Conservation (phyloP, 768 basidiomycete genomes). For the Rhodotorula babjevae region DNA sequence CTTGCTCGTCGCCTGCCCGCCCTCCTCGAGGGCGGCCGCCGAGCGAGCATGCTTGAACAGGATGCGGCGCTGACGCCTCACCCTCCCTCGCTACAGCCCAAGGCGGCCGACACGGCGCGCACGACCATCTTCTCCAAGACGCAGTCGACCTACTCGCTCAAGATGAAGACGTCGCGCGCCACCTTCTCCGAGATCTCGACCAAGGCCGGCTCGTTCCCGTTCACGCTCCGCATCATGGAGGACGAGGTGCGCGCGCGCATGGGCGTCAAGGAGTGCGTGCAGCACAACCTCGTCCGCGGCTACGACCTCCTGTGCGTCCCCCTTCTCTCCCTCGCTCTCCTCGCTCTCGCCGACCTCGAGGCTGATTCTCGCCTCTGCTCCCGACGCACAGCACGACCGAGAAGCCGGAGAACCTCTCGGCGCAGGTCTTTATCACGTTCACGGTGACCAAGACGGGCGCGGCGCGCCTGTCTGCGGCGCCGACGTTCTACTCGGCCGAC, state of each 20-base stretch:
- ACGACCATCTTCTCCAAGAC: slow-evolving; percentile 81
- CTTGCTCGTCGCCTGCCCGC: too few relatives aligned
- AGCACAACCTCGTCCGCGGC: slow-evolving; percentile 86
- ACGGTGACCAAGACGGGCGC: slow-evolving; percentile 87
- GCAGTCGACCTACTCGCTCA: slow-evolving; percentile 81
- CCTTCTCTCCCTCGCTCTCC: not conserved
- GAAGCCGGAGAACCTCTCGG: slow-evolving; percentile 74
- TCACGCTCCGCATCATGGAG: slow-evolving; percentile 87
- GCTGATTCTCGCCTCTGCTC: not conserved
- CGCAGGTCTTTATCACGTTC: slow-evolving; percentile 95
- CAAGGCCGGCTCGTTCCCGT: slow-evolving; percentile 96
- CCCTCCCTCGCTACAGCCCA: slow-evolving; percentile 58
- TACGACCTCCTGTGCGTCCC: slow-evolving; percentile 82
- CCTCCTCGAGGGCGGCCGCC: too few relatives aligned
- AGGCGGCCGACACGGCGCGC: slow-evolving; percentile 67
- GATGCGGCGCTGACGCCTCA: not conserved
- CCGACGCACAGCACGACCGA: slow-evolving; percentile 50
- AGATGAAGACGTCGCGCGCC: slow-evolving; percentile 95
- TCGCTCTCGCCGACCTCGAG: too few relatives aligned
- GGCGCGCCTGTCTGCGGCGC: slow-evolving; percentile 75
- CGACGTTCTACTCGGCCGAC: slow-evolving; percentile 89
- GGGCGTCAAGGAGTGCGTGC: slow-evolving; percentile 91
- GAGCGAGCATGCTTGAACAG: too few relatives aligned
- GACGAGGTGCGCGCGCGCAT: slow-evolving; percentile 94
- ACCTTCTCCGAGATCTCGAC: slow-evolving; percentile 96